Evolutionary conservation across 2,329 filamentous ascomycete species (phyloP).

Genomic region (Fusarium veterinarium): DNA sequence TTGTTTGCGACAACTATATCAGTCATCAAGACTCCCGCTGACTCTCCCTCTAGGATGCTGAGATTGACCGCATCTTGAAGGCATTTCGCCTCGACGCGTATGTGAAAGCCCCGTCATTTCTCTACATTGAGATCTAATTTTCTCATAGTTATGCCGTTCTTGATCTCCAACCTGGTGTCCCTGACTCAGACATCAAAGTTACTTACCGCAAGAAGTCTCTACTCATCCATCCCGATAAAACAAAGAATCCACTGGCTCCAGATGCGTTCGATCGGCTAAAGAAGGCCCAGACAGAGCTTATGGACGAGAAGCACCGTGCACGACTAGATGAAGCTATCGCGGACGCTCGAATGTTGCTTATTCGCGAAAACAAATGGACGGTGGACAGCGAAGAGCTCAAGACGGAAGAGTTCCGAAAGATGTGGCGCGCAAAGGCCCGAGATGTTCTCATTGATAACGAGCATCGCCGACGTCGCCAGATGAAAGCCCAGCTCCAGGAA

Average conservation of each 20-base stretch:
- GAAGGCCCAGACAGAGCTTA: constrained; percentile 89
- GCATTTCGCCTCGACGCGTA: constrained; percentile 81
- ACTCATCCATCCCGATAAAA: constrained; percentile 98
- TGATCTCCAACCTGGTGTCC: constrained; percentile 92
- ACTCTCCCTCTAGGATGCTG: constrained; percentile 75
- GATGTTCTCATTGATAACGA: constrained; percentile 94
- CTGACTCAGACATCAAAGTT: constrained; percentile 95
- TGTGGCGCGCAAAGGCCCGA: constrained; percentile 92
- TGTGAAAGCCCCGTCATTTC: constrained; percentile 33
- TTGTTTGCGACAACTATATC: constrained; percentile 43
- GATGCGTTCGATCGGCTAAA: constrained; percentile 97
- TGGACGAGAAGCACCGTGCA: constrained; percentile 92
- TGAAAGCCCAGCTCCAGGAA: constrained; percentile 96
- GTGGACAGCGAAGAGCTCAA: constrained; percentile 88
- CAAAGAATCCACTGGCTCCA: constrained; percentile 86
- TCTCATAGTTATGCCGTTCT: constrained; percentile 83
- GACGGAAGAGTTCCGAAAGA: constrained; percentile 82
- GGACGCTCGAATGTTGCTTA: constrained; percentile 93
- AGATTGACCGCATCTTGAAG: constrained; percentile 93
- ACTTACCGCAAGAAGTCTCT: constrained; percentile 98
- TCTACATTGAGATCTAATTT: constrained; percentile 1
- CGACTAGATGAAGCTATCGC: constrained; percentile 94
- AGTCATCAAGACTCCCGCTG: constrained; percentile 26
- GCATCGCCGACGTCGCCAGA: constrained; percentile 81
- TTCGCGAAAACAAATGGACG: constrained; percentile 94